These are phyloP conservation scores for Macrocybe gigantea DNA, from an alignment of 768 basidiomycete genomes.

Conservation along the genomic window DNA sequence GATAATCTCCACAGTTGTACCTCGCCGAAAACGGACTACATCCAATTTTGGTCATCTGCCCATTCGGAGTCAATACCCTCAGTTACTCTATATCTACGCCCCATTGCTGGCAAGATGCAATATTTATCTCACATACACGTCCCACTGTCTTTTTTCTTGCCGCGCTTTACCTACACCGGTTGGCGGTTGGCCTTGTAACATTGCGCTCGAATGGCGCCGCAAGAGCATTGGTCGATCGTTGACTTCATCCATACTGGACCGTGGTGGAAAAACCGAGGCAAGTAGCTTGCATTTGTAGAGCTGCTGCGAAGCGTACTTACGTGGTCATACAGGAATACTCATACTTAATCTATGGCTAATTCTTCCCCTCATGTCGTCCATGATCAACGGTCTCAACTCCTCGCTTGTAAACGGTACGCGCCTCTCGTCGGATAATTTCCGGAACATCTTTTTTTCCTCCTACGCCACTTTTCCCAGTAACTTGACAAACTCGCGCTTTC, in stretches of 20 bases:
- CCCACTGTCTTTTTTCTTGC: background rate
- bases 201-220: constrained; percentile 20
- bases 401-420: constrained; percentile 51
- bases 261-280: constrained; percentile 62
- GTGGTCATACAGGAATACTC: constrained; percentile 39
- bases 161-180: background rate
- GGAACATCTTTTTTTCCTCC: too few species aligned
- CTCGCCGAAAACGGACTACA: too few species aligned
- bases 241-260: constrained; percentile 54
- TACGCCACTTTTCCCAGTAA: too few species aligned
- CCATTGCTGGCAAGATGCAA: too few species aligned
- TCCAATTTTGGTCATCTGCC: too few species aligned
- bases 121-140: background rate
- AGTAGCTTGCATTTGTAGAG: constrained; percentile 5
- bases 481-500: constrained; percentile 9
- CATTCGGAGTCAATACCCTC: too few species aligned
- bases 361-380: constrained; percentile 59
- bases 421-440: background rate
- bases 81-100: too few species aligned
- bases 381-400: constrained; percentile 63
- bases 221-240: constrained; percentile 45
- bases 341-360: constrained; percentile 52
- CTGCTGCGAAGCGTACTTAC: background rate
- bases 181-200: background rate
- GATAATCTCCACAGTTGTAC: too few species aligned